Evolutionary conservation across 2,329 filamentous ascomycete genomes (phyloP), one percentile per base, ranked within the genome.

Genomic region (Diaporthe velutina): DNA sequence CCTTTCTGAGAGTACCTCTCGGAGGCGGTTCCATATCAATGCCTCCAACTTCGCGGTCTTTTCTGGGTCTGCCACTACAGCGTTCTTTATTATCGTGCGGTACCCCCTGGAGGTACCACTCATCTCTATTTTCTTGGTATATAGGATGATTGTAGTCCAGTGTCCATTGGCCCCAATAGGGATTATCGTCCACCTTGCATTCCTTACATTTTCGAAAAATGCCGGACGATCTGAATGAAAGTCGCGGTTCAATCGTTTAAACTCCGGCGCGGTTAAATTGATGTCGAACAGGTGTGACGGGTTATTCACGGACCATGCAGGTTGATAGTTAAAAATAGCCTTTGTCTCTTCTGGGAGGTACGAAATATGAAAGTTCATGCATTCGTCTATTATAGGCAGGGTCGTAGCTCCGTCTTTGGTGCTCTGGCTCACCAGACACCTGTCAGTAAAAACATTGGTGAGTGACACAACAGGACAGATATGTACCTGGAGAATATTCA

Each of bases 401-500:
- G 10, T 35, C 4, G 35, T 15, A 15, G 33, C 55, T 17, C 55
- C 55, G 2, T 13, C 8, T 25, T 19, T 60, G 22, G 22, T 40
- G 55, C 55, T 60, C 55, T 60, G 33, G 55, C 2, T 9, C 22
- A 22, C n/a, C 22, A 1, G 33, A 17, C 13, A 25, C 12, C 4
- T 60, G 12, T 60, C 7, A 60, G 55, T 22, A 60, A 40, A 45
- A 17, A 30, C 8, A 5, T 19, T 45, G 38, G 19, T 35, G 10
- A 2, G 10, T 25, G 55, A n/a, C 38, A 19, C 12, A 28, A 61
- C n/a, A 19, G 35, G 13, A 13, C n/a, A 42, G n/a, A 61, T 12
- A 61, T 9, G 17, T 61, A 61, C 57, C 38, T 61, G 57, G 13
- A 61, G n/a, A 25, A 42, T 28, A 12, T 61, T 42, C 57, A 61